Evolutionary conservation across 2,329 filamentous ascomycete species (phyloP).

Genomic region (Aspergillus persii): DNA sequence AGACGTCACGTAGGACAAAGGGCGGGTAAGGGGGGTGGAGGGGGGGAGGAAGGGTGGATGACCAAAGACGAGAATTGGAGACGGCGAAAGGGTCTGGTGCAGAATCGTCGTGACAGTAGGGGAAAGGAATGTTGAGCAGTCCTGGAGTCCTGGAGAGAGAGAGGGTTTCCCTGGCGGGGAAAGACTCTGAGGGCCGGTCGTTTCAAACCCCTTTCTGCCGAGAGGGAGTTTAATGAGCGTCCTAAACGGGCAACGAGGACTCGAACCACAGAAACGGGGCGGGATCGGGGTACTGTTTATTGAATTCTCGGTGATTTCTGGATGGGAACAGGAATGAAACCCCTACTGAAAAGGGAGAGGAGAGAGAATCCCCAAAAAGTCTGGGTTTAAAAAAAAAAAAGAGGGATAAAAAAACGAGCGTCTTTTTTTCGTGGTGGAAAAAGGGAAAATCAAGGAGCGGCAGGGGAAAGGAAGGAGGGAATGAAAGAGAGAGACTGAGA

Average conservation of each 20-base stretch:
- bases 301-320: not conserved
- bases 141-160: conserved; percentile 5
- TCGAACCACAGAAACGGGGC: not conserved
- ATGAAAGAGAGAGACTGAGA: conserved; percentile 4
- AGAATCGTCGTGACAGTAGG: conserved; percentile 4
- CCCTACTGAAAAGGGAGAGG: not conserved
- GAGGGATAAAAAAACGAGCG: conserved; percentile 12
- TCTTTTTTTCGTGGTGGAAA: conserved; percentile 7
- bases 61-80: not conserved
- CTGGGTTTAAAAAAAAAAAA: not conserved
- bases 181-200: conserved; percentile 12
- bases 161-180: conserved; percentile 15
- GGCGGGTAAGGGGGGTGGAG: not conserved
- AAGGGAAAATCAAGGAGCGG: conserved; percentile 6
- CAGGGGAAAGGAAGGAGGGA: conserved; percentile 10
- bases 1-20: not conserved
- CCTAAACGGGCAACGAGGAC: conserved; percentile 8
- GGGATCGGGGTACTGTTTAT: not conserved
- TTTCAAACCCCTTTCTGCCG: conserved; percentile 21
- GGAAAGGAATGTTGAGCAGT: conserved; percentile 9
- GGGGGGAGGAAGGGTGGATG: not conserved
- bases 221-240: conserved; percentile 14
- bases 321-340: not conserved
- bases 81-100: not conserved
- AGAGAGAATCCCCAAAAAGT: conserved; percentile 1